Evolutionary conservation across 2,329 filamentous ascomycete genomes (phyloP).

Genomic region (Pestalotiopsis sp.): DNA sequence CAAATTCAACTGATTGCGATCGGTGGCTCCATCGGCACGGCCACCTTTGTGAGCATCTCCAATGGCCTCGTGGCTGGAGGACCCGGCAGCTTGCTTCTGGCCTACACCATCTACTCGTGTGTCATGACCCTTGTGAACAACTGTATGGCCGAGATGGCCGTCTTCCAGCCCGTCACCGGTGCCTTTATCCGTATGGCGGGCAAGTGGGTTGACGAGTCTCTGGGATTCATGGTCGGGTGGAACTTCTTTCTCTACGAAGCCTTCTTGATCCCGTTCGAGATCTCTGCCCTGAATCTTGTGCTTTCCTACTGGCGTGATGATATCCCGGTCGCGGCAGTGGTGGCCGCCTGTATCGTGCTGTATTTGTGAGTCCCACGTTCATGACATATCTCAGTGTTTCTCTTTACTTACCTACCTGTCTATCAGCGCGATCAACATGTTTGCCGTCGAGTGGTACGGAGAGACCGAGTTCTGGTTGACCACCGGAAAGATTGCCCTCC

Average conservation of each 20-base stretch:
- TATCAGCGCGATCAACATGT: constrained; percentile 31
- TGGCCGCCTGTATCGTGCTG: constrained; percentile 31
- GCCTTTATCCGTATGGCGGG: constrained; percentile 68
- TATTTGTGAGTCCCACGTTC: constrained; percentile 33
- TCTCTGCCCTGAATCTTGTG: constrained; percentile 42
- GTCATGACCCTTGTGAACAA: constrained; percentile 67
- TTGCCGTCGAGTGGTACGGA: constrained; percentile 34
- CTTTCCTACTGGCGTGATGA: constrained; percentile 49
- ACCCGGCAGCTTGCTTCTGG: constrained; percentile 55
- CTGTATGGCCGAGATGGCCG: constrained; percentile 66
- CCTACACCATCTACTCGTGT: constrained; percentile 55
- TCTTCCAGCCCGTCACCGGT: constrained; percentile 64
- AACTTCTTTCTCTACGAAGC: constrained; percentile 48
- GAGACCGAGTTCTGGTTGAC: constrained; percentile 74
- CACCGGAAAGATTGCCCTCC: constrained; percentile 66
- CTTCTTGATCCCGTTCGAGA: constrained; percentile 44
- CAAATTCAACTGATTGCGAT: constrained; percentile 59
- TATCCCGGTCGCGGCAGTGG: constrained; percentile 54
- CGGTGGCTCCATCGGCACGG: constrained; percentile 57
- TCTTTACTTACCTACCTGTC: neutral
- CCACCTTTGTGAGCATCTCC: constrained; percentile 62
- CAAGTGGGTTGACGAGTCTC: constrained; percentile 66
- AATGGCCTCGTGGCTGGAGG: constrained; percentile 49
- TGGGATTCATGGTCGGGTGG: constrained; percentile 58
- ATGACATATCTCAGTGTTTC: neutral